Evolutionary conservation across 495 filamentous ascomycete genomes (phyloP).

Genomic region (Aspergillus heteromorphus): DNA sequence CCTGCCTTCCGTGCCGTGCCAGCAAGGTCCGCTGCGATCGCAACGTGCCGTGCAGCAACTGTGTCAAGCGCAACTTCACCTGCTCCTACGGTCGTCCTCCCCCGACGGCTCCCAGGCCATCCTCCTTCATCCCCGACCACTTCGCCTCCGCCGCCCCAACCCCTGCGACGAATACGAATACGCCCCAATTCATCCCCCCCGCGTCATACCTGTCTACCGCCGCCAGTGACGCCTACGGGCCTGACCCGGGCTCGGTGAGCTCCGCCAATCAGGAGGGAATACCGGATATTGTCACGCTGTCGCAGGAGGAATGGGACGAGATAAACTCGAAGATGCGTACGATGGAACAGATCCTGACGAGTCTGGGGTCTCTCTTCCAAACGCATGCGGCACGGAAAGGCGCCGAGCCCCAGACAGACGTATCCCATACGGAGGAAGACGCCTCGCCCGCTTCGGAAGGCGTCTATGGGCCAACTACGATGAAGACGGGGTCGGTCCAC

Average conservation of each 20-base stretch:
- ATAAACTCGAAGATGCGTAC: slow-evolving; percentile 40
- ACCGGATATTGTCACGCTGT: slow-evolving; percentile 32
- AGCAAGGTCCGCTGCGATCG: slow-evolving; percentile 64
- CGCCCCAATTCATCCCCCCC: slow-evolving; percentile 2
- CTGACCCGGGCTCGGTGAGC: slow-evolving; percentile 1
- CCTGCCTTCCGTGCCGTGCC: slow-evolving; percentile 43
- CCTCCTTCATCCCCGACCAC: slow-evolving; percentile 8
- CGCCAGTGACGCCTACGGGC: slow-evolving; percentile 12
- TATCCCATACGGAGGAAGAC: slow-evolving; percentile 6
- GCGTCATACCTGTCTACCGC: slow-evolving; percentile 4
- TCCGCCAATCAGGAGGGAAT: slow-evolving; percentile 6
- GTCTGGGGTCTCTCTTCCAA: slow-evolving; percentile 33
- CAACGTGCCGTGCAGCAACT: slow-evolving; percentile 67
- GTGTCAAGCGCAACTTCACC: slow-evolving; percentile 63
- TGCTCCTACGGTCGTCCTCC: slow-evolving; percentile 69
- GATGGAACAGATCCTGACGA: slow-evolving; percentile 41
- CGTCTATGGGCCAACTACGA: slow-evolving; percentile 43
- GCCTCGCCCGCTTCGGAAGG: slow-evolving; percentile 31
- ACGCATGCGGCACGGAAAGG: slow-evolving; percentile 24
- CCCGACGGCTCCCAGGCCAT: slow-evolving; percentile 13
- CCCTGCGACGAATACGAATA: not conserved
- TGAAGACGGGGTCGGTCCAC: slow-evolving; percentile 48
- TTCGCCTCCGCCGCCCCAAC: slow-evolving; percentile 16
- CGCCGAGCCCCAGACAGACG: slow-evolving; percentile 11
- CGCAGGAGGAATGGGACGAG: slow-evolving; percentile 42